Evolutionary conservation across 768 basidiomycete species (phyloP).

Genomic region (Pleurotus sapidus): DNA sequence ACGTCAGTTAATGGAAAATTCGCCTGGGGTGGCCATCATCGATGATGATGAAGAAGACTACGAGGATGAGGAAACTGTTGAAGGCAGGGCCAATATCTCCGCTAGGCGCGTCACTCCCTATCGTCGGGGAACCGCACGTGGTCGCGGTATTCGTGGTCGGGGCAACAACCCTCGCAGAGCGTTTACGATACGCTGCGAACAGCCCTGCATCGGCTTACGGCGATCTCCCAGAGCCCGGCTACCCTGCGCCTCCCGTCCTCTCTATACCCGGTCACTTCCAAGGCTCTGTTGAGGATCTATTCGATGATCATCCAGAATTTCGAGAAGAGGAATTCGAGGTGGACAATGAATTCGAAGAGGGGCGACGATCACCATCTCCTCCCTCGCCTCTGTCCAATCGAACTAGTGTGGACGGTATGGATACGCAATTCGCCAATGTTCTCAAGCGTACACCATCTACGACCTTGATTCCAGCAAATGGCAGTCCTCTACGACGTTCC

Average conservation of each 20-base stretch:
- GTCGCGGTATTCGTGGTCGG: slow-evolving; percentile 50
- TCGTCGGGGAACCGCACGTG: slow-evolving; percentile 50
- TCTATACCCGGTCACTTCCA: slow-evolving; percentile 35
- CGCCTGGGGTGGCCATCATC: slow-evolving; percentile 33
- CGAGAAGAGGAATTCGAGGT: slow-evolving; percentile 34
- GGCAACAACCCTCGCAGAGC: slow-evolving; percentile 56
- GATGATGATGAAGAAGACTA: slow-evolving; percentile 40
- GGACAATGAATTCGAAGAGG: slow-evolving; percentile 23
- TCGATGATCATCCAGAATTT: not conserved
- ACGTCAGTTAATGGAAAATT: slow-evolving; percentile 46
- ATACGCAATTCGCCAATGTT: slow-evolving; percentile 79
- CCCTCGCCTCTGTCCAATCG: slow-evolving; percentile 50
- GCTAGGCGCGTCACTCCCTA: slow-evolving; percentile 50
- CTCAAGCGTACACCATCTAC: slow-evolving; percentile 57
- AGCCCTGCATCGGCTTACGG: slow-evolving; percentile 48
- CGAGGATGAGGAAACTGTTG: slow-evolving; percentile 45
- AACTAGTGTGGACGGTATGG: slow-evolving; percentile 82
- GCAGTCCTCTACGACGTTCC: slow-evolving; percentile 62
- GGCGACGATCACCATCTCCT: slow-evolving; percentile 36
- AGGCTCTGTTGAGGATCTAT: slow-evolving; percentile 26
- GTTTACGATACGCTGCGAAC: slow-evolving; percentile 56
- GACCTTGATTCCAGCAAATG: slow-evolving; percentile 37
- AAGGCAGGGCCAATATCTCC: slow-evolving; percentile 29
- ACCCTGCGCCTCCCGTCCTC: slow-evolving; percentile 36
- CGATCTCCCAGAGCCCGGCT: slow-evolving; percentile 26